Evolutionary conservation across 192 early-diverging fungal genomes (phyloP), one percentile per base, ranked within the genome.

Genomic region (Backusella parvicylindrica): DNA sequence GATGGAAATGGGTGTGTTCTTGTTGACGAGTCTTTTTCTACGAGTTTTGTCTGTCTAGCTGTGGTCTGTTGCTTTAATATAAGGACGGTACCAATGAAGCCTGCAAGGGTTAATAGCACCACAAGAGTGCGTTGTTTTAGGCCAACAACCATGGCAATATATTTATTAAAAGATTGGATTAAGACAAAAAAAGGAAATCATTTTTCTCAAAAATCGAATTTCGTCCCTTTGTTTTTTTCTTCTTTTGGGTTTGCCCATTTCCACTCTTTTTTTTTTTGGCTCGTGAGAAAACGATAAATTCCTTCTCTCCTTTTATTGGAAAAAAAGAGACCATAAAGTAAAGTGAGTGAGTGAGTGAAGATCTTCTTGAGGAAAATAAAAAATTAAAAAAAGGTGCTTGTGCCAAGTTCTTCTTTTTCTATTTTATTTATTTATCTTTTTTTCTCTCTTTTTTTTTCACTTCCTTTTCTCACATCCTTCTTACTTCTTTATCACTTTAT

Each of bases 331-430:
- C 53, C 26, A 60, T 60, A 18, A 60, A 60, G 23, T 3, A 28
- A 60, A 12, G 13, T 15, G 41, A 43, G 41, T 35, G 41, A 43
- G 41, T 35, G 33, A 47, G 43, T 18, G 43, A 47, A 26, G 53
- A 60, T 60, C 53, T 60, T 60, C 53, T 60, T 21, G 65, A 67
- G 35, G 32, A 38, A 36, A n/a, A 38, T 38, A 67, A 36, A 37
- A 36, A 38, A 37, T 21, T 1, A 37, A 23, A 68, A 68, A 67
- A 68, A 35, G 11, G 18, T n/a, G 21, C 35, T 68, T 36, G 18
- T 36, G 35, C 65, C 21, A 68, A 68, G 21, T 64, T 37, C 11
- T 56, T 63, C 16, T 74, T 67, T 75, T 75, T 38, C n/a, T 56
- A 50, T 30, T 65, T 65, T 11, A 18, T 37, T 40, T 21, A 47